A percentile compares a stretch with the other conserved stretches of the same genome.
These are phyloP conservation scores for Eucalyptus pauciflora DNA, from an alignment of 345 rosid genomes.

Conservation along the genomic window DNA sequence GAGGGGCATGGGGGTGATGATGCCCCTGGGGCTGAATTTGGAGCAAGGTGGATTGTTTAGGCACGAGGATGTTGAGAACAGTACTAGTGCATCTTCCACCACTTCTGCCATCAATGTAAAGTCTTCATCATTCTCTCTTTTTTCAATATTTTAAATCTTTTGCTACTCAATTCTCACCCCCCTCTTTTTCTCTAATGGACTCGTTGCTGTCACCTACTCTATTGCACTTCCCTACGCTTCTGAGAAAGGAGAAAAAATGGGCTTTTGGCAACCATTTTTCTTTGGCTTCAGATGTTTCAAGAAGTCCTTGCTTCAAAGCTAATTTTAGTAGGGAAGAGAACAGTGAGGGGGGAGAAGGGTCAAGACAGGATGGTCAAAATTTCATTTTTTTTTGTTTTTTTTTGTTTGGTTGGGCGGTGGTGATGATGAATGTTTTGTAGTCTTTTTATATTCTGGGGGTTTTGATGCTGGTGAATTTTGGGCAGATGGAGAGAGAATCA, in stretches of 20 bases:
- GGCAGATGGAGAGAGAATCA: slow-evolving; percentile 43
- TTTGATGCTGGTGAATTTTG: not conserved
- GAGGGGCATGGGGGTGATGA: slow-evolving; percentile 4
- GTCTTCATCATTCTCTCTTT: not conserved
- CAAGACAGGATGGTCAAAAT: not conserved
- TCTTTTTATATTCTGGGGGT: not conserved
- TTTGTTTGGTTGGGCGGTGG: not conserved
- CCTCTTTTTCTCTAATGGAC: not conserved
- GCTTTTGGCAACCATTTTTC: not conserved
- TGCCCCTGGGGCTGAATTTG: slow-evolving; percentile 27
- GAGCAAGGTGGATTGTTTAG: slow-evolving; percentile 11
- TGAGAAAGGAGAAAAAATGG: not conserved
- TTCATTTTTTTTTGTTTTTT: too few species aligned
- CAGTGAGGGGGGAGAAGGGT: not conserved
- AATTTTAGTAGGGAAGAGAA: not conserved
- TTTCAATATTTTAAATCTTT: not conserved
- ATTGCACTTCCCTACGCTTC: not conserved
- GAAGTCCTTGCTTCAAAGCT: not conserved
- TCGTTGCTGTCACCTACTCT: not conserved
- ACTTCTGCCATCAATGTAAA: slow-evolving; percentile 38
- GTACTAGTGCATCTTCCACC: slow-evolving; percentile 14
- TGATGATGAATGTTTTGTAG: not conserved
- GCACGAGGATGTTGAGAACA: not conserved
- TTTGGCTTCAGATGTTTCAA: not conserved
- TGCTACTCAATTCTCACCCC: not conserved